phyloP scores from a whole-genome alignment of 352 stramenopile species.

The Pythium coloratum region DNA sequence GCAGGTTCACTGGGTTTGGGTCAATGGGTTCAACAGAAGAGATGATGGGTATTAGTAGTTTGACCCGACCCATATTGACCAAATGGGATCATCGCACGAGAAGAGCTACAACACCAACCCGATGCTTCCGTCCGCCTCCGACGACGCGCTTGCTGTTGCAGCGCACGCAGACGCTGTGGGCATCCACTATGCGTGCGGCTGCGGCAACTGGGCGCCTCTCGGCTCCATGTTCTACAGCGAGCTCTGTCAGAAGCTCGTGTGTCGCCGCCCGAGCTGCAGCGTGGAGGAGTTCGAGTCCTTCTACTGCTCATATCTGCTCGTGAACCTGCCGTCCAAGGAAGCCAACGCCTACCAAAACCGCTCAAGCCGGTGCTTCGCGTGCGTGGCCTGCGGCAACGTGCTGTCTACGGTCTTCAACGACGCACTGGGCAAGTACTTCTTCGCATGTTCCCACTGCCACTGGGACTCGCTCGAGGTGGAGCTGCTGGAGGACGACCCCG shows the following conservation, averaged over 20 bases:
- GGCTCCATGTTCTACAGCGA: constrained; percentile 76
- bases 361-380: constrained; percentile 83
- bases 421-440: constrained; percentile 60
- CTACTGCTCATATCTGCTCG: constrained; percentile 82
- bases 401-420: constrained; percentile 78
- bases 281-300: constrained; percentile 89
- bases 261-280: constrained; percentile 61
- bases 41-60: neutral
- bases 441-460: constrained; percentile 80
- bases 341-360: constrained; percentile 87
- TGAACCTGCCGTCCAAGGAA: constrained; percentile 88
- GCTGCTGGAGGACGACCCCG: constrained; percentile 75
- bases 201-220: constrained; percentile 61
- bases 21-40: neutral
- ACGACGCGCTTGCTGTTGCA: no score
- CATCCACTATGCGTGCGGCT: constrained; percentile 76
- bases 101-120: neutral
- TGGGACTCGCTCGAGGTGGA: constrained; percentile 79
- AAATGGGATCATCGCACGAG: neutral
- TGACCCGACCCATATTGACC: neutral
- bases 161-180: constrained; percentile 24
- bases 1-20: no score
- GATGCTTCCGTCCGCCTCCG: neutral
- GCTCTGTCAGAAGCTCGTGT: constrained; percentile 73
- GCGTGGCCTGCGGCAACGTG: constrained; percentile 56